Evolutionary conservation across 2,329 filamentous ascomycete genomes (phyloP), one percentile per base, ranked within the genome.

Genomic region (Pestalotiopsis sp.): DNA sequence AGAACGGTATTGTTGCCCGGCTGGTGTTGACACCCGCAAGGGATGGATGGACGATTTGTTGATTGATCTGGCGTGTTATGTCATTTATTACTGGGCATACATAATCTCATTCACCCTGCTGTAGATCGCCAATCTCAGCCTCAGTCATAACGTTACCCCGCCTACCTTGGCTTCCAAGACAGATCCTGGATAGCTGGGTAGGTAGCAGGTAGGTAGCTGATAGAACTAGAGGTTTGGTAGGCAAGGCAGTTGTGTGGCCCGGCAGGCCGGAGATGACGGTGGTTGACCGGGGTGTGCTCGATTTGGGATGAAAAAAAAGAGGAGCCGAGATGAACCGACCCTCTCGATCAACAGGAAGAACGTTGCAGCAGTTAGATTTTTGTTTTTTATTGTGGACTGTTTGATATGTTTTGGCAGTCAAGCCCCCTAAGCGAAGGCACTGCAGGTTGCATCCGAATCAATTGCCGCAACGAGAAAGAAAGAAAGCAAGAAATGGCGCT

Each of bases 141-240:
- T 36, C 31, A 31, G 27, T n/a, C 9, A 38, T 65, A 58, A 45
- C 39, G 63, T 55, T 65, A 65, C 63, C 63, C 63, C 63, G 63
- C 63, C 23, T 27, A 45, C 49, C n/a, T 49, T 20, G 17, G 7
- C 20, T 52, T 20, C 45, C 45, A 52, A 52, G 45, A 52, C 45
- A n/a, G 45, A 52, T 52, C 45, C 45, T 52, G 45, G 45, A 20
- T n/a, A 9, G 11, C 9, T 52, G 13, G 41, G 13, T 49, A 27
- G 27, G 1, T 5, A 5, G 27, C 4, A 23, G 20, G 20, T 4
- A 27, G 27, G 27, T 36, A 36, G 31, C 31, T 36, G 31, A 36
- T 36, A 36, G 31, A 36, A 36, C 31, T 36, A 36, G 31, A 36
- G 31, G 31, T 36, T 9, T 36, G 31, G 31, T 9, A 9, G 31